These are phyloP conservation scores for Microstegium vimineum DNA, from an alignment of 176 grass and related monocot species.

Conservation along the genomic window DNA sequence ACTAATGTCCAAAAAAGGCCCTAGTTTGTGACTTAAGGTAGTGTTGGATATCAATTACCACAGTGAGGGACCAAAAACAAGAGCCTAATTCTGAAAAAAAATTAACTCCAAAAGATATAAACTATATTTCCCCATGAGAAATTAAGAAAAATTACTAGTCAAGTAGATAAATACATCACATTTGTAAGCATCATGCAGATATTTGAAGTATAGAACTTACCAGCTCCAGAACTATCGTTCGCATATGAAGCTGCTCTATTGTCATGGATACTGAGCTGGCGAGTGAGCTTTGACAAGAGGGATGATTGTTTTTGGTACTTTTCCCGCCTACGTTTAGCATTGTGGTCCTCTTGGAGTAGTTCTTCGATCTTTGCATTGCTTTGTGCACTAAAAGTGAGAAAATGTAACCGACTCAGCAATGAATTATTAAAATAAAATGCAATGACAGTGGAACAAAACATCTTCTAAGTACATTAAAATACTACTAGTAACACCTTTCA, in stretches of 20 bases:
- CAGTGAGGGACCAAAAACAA: no score
- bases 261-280: slow-evolving; percentile 85
- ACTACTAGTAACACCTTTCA: not conserved
- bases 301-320: slow-evolving; percentile 84
- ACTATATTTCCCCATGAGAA: no score
- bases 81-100: no score
- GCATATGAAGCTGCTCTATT: slow-evolving; percentile 71
- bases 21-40: no score
- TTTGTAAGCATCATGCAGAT: slow-evolving; percentile 7
- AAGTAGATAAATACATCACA: no score
- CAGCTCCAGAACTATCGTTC: slow-evolving; percentile 49
- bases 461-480: not conserved
- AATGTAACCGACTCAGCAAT: slow-evolving; percentile 17
- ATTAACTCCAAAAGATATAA: no score
- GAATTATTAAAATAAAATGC: not conserved
- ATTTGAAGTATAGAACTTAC: slow-evolving; percentile 42
- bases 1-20: not conserved
- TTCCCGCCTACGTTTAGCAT: slow-evolving; percentile 75
- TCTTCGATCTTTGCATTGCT: slow-evolving; percentile 86
- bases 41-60: no score
- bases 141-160: no score
- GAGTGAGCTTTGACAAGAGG: slow-evolving; percentile 90
- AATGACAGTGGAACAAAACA: not conserved
- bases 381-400: slow-evolving; percentile 49
- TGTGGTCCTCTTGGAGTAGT: slow-evolving; percentile 90